These are phyloP conservation scores for Picea sitchensis DNA, from an alignment of 75 land plant species.

Conservation along the genomic window DNA sequence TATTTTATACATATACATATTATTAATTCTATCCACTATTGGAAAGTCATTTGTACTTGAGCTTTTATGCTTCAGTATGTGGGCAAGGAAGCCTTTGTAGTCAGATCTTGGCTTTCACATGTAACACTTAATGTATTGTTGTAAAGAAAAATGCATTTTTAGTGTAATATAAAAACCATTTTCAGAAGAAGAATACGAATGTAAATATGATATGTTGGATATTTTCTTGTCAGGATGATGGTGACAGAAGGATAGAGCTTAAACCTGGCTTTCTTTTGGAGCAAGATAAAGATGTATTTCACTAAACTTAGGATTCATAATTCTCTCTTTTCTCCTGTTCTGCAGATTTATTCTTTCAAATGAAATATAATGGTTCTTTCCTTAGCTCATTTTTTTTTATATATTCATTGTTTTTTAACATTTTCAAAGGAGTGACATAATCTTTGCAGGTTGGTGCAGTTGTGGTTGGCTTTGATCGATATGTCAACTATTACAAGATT, in stretches of 20 bases:
- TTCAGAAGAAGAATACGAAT: background rate
- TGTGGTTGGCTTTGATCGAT: slow-evolving; percentile 71
- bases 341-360: slow-evolving; percentile 9
- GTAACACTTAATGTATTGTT: too few species aligned
- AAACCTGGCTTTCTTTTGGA: slow-evolving; percentile 70
- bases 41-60: too few species aligned
- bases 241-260: slow-evolving; percentile 59
- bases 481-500: slow-evolving; percentile 65
- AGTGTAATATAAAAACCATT: too few species aligned
- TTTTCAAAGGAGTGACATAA: background rate
- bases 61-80: too few species aligned
- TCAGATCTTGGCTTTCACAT: too few species aligned
- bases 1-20: too few species aligned
- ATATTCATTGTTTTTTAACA: background rate
- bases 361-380: background rate
- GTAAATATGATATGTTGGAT: background rate
- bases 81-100: too few species aligned
- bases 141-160: too few species aligned
- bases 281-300: slow-evolving; percentile 57
- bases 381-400: background rate
- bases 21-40: too few species aligned
- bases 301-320: slow-evolving; percentile 4
- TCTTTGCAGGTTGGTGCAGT: slow-evolving; percentile 65
- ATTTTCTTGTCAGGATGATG: slow-evolving; percentile 54
- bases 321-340: background rate